Evolutionary conservation across 257 asterid genomes (phyloP), one percentile per base, ranked within the genome.

Genomic region (Sherardia arvensis): DNA sequence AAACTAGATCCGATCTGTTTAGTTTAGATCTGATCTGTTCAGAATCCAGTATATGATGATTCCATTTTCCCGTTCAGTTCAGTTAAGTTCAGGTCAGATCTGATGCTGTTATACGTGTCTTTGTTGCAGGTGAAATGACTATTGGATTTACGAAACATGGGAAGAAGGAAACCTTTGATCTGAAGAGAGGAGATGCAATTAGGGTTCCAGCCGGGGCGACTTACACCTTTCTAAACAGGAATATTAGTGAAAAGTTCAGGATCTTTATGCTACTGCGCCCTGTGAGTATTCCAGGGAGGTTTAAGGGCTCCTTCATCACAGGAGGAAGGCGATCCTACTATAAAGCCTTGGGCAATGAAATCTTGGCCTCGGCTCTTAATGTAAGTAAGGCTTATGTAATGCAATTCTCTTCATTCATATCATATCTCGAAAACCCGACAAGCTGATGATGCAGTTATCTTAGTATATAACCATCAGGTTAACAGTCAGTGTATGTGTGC

Each of bases 301-400:
- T 76, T 14, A 66, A 74, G 83, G 80, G 65, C 25, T 84, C 20
- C 77, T 79, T 75, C 55, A 81, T 84, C 4, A 78, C 38, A 0
- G 85, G 85, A 6, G 82, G 82, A 10, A n/a, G n/a, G n/a, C n/a
- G n/a, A n/a, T 66, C 85, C 0, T 81, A 59, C 73, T 84, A 55
- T 65, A 66, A 27, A 18, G 67, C 59, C 38, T 81, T 84, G 84
- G 76, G 85, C 82, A 71, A 60, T 34, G 83, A 78, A 43, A 66
- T 81, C 7, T 66, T 81, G 7, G 76, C 76, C 58, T 81, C 84
- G 17, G 87, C 90, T 56, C 69, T 83, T 33, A 80, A 80, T 66
- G 84, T 80, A n/a, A n/a, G n/a, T n/a, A 64, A 64, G 45, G 4
- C 34, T 12, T 17, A 47, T n/a, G 4, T 15, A 40, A 14, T 43